Evolutionary conservation across 345 rosid species (phyloP), one percentile per base, ranked within the genome.

Genomic region (Orychophragmus violaceus): DNA sequence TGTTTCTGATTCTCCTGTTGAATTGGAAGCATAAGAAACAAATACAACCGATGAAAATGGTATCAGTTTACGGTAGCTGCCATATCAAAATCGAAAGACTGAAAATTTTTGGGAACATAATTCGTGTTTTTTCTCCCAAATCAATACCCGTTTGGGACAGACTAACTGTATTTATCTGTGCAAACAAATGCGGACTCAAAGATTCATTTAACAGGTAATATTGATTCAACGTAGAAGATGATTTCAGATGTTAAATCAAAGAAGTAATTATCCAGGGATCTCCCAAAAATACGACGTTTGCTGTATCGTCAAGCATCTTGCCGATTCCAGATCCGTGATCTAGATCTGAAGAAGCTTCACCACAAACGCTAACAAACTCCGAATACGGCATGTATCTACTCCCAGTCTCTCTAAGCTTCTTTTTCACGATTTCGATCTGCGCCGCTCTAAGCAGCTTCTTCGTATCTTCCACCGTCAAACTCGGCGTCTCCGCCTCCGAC

Each of bases 241-340:
- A n/a, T n/a, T n/a, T n/a, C n/a, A n/a, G n/a, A n/a, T n/a, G n/a
- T n/a, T n/a, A n/a, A n/a, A n/a, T n/a, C n/a, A n/a, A n/a, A n/a
- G n/a, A n/a, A n/a, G n/a, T n/a, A n/a, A n/a, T n/a, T n/a, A n/a
- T n/a, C n/a, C n/a, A n/a, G n/a, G 66, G 61, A 29, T 87, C 76
- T 60, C 96, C 92, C 35, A 90, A 18, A 1, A 94, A 85, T 68
- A 94, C 74, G 36, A 88, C 99, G 70, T 71, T 77, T 23, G 95
- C 95, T 1, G 96, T 84, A 54, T 90, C 89, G 36, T 90, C 97
- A 0, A 94, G 85, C 77, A 69, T 59, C 67, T 79, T 82, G 6
- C 92, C 96, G 8, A 84, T 62, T 67, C 32, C 61, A 41, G 44
- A 54, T 14, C 86, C 97, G 17, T 75, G 75, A 46, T 80, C 89